phyloP scores from a whole-genome alignment of 2,329 filamentous ascomycete genomes.

The Fusarium palustre region DNA sequence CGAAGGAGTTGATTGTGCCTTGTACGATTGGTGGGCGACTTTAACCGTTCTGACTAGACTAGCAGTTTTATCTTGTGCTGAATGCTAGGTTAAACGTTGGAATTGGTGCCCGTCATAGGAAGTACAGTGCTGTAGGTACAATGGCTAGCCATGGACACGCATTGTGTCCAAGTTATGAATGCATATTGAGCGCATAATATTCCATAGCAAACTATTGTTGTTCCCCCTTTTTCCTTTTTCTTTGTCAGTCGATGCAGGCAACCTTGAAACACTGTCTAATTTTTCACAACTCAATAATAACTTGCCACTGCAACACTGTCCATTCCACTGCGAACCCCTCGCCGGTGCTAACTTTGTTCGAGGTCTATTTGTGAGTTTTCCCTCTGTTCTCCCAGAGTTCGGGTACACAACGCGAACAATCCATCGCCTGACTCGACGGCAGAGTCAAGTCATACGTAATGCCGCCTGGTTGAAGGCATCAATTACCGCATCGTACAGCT shows the following conservation, averaged over 20 bases:
- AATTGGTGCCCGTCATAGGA: neutral
- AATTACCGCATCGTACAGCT: constrained; percentile 2
- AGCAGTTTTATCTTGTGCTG: neutral
- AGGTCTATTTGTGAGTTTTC: neutral
- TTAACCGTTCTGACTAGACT: neutral
- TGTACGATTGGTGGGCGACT: neutral
- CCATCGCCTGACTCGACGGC: neutral
- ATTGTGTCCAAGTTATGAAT: neutral
- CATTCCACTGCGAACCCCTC: neutral
- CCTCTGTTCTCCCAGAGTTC: neutral
- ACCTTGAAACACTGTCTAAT: neutral
- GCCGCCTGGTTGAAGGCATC: neutral
- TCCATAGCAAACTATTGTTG: neutral
- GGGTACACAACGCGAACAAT: neutral
- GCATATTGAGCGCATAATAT: neutral
- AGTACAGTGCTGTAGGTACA: neutral
- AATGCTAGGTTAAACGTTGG: too few relatives aligned
- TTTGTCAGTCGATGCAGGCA: neutral
- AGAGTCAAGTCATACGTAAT: neutral
- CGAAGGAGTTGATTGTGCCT: neutral
- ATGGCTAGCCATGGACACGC: neutral
- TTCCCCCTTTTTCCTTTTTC: neutral
- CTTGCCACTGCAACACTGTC: neutral
- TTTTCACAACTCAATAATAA: neutral
- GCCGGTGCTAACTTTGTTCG: neutral